Evolutionary conservation across 495 filamentous ascomycete genomes (phyloP).

Genomic region (Podospora anserina): DNA sequence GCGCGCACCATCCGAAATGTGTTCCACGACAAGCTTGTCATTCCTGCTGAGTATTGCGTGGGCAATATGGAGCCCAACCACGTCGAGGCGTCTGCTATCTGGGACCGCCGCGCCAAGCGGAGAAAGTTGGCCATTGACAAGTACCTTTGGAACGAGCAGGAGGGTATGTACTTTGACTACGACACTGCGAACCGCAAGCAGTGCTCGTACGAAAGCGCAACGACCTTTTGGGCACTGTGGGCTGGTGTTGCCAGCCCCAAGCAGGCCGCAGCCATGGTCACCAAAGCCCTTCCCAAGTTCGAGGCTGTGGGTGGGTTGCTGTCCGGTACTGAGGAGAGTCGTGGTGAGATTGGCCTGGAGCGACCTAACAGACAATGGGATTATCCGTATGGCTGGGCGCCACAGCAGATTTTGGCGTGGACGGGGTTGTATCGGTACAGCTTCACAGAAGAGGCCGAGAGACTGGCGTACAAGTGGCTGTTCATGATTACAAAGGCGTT

Average conservation of each 20-base stretch:
- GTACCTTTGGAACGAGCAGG: conserved; percentile 83
- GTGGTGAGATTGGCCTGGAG: conserved; percentile 73
- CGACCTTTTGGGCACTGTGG: conserved; percentile 97
- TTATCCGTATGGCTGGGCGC: conserved; percentile 96
- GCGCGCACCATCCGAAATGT: conserved; percentile 72
- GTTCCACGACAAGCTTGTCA: conserved; percentile 73
- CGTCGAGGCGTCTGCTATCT: conserved; percentile 74
- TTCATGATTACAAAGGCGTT: conserved; percentile 98
- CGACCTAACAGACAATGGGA: conserved; percentile 96
- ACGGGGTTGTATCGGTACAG: conserved; percentile 85
- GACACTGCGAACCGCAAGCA: conserved; percentile 76
- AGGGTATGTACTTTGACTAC: conserved; percentile 97
- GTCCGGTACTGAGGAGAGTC: conserved; percentile 80
- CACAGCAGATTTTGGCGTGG: conserved; percentile 98
- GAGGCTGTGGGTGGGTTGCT: conserved; percentile 86
- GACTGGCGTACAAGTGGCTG: conserved; percentile 89
- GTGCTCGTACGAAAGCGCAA: conserved; percentile 77
- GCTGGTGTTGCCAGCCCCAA: conserved; percentile 75
- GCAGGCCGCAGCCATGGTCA: conserved; percentile 75
- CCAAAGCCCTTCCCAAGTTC: conserved; percentile 73
- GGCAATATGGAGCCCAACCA: conserved; percentile 54
- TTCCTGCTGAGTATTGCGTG: conserved; percentile 76
- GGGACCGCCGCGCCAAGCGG: conserved; percentile 81
- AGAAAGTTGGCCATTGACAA: conserved; percentile 80
- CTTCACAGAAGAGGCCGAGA: conserved; percentile 81